Percentiles rank a stretch among this genome's conserved stretches.
Conservation (phyloP, 2,329 filamentous ascomycete species). For the Ilyonectria destructans region DNA sequence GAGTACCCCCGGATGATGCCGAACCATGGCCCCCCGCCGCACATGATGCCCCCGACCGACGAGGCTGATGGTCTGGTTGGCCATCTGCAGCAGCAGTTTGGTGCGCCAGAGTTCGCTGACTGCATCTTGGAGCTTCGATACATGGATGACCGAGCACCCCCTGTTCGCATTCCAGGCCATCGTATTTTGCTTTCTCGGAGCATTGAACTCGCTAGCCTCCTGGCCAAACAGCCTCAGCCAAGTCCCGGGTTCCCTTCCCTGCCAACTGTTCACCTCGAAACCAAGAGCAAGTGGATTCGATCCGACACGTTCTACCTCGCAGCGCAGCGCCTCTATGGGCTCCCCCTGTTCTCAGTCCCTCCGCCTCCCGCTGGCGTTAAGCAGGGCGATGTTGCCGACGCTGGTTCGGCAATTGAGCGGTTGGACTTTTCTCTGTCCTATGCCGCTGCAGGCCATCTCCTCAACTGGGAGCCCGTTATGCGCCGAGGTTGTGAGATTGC, state of each 20-base stretch:
- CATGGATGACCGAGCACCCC: constrained; percentile 55
- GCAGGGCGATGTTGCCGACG: constrained; percentile 53
- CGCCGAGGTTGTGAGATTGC: constrained; percentile 74
- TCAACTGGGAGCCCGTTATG: constrained; percentile 70
- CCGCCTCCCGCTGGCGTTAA: constrained; percentile 49
- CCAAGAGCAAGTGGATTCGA: constrained; percentile 68
- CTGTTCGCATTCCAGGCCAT: constrained; percentile 68
- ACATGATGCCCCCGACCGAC: constrained; percentile 49
- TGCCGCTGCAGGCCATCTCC: constrained; percentile 73
- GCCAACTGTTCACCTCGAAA: constrained; percentile 60
- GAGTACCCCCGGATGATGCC: constrained; percentile 56
- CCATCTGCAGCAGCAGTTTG: constrained; percentile 59
- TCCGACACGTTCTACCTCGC: constrained; percentile 72
- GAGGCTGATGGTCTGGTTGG: constrained; percentile 57
- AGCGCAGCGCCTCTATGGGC: constrained; percentile 72
- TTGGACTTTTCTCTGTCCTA: constrained; percentile 75
- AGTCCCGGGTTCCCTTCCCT: constrained; percentile 44
- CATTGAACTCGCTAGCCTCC: constrained; percentile 47
- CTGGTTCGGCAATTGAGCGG: constrained; percentile 60
- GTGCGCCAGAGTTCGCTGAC: constrained; percentile 56
- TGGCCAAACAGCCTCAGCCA: constrained; percentile 53
- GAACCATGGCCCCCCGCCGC: constrained; percentile 49
- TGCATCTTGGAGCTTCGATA: constrained; percentile 65
- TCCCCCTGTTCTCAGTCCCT: constrained; percentile 62
- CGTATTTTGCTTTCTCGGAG: constrained; percentile 71